A percentile compares a stretch with the other conserved stretches of the same genome.
These are phyloP conservation scores for Metschnikowia arizonensis DNA, from an alignment of 805 yeast genomes.

Conservation along the genomic window DNA sequence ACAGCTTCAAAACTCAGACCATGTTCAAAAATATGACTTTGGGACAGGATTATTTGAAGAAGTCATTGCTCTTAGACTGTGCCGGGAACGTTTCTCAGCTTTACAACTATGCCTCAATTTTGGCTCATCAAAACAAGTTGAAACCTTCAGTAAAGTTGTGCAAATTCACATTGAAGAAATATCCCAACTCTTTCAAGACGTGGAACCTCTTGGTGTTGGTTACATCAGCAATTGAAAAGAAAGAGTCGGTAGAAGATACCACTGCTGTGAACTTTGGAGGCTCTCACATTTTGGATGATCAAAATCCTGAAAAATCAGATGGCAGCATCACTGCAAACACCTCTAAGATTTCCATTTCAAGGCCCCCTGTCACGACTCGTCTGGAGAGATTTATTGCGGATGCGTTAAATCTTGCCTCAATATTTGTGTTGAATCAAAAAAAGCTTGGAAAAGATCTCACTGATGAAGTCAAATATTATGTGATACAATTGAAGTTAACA, in stretches of 20 bases:
- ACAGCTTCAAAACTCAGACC: conserved; percentile 20
- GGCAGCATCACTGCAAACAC: neutral
- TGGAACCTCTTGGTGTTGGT: conserved; percentile 67
- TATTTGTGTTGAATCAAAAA: conserved; percentile 26
- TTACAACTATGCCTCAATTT: conserved; percentile 44
- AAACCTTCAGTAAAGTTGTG: conserved; percentile 43
- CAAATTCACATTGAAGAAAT: conserved; percentile 46
- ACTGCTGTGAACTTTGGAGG: neutral
- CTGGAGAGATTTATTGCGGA: conserved; percentile 55
- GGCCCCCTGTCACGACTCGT: conserved; percentile 26
- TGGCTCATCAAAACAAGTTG: conserved; percentile 43
- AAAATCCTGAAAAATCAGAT: neutral
- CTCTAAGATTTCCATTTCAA: neutral
- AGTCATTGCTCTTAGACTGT: conserved; percentile 34
- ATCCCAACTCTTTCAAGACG: conserved; percentile 54
- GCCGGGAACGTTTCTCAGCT: conserved; percentile 29
- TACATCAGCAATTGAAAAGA: conserved; percentile 58
- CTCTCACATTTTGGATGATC: neutral
- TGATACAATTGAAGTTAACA: conserved; percentile 68
- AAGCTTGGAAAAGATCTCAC: conserved; percentile 25
- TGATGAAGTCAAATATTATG: conserved; percentile 40
- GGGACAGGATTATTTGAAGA: conserved; percentile 25
- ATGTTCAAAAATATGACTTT: conserved; percentile 13
- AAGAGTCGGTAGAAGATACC: conserved; percentile 18
- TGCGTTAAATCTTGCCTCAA: conserved; percentile 43